Evolutionary conservation across 2,329 filamentous ascomycete species (phyloP).

Genomic region (Anthostomella pinea): DNA sequence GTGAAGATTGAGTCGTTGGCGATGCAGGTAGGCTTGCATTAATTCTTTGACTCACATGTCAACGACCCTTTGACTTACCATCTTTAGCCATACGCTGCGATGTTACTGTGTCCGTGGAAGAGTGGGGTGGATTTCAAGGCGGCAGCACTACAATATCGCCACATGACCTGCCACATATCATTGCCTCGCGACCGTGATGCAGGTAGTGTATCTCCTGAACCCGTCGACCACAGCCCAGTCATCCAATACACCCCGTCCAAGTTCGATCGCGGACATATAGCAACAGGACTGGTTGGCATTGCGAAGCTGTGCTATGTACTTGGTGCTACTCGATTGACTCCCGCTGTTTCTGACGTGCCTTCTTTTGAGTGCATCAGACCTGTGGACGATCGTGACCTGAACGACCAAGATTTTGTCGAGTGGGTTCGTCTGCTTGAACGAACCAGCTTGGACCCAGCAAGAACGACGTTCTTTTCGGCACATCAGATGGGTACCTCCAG

Average conservation of each 20-base stretch:
- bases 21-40: conserved; percentile 1
- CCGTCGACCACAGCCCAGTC: conserved; percentile 1
- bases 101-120: conserved; percentile 4
- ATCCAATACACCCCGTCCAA: conserved; percentile 7
- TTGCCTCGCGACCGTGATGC: conserved; percentile 4
- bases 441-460: conserved; percentile 4
- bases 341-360: background rate
- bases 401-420: conserved; percentile 4
- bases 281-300: conserved; percentile 2
- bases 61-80: background rate
- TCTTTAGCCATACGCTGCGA: conserved; percentile 3
- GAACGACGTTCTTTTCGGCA: conserved; percentile 38
- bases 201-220: conserved; percentile 4
- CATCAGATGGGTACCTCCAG: conserved; percentile 51
- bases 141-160: conserved; percentile 3
- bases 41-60: background rate
- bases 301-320: conserved; percentile 7
- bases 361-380: conserved; percentile 1
- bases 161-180: conserved; percentile 5
- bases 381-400: background rate
- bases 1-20: conserved; percentile 5
- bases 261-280: conserved; percentile 7
- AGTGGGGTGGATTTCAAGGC: conserved; percentile 4
- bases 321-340: conserved; percentile 2
- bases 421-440: conserved; percentile 6